These are phyloP conservation scores for Penicillium sp. DNA, from an alignment of 2,329 filamentous ascomycete species.

Conservation along the genomic window DNA sequence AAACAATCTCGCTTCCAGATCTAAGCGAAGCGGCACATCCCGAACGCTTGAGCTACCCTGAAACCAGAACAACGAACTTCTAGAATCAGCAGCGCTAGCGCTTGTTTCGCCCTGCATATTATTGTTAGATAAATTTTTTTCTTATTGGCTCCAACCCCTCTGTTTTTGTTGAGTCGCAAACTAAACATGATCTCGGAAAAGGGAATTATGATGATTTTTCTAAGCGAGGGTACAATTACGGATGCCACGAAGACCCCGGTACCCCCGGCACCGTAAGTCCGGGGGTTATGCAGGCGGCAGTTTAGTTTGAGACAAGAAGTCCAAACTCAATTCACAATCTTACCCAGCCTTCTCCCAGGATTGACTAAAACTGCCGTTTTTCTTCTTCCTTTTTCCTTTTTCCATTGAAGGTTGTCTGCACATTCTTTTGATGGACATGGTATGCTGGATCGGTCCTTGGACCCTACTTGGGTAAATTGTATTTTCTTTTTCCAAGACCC, in stretches of 20 bases:
- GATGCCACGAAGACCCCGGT: not conserved
- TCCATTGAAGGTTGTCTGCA: too few relatives aligned
- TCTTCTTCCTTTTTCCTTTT: too few relatives aligned
- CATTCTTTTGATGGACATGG: too few relatives aligned
- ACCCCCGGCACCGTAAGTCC: not conserved
- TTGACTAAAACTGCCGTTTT: not conserved
- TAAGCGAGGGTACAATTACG: not conserved
- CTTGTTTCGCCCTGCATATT: not conserved
- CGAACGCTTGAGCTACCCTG: not conserved
- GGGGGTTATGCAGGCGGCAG: not conserved
- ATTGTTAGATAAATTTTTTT: not conserved
- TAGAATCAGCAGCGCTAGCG: not conserved
- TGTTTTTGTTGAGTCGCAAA: not conserved
- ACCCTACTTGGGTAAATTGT: not conserved
- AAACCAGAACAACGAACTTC: not conserved
- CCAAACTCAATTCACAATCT: not conserved
- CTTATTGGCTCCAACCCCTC: not conserved
- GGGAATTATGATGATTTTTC: not conserved
- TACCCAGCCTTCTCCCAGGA: not conserved
- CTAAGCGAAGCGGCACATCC: slow-evolving; percentile 9
- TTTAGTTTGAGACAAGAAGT: not conserved
- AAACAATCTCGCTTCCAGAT: not conserved
- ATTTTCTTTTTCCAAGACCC: not conserved
- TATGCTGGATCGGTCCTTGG: too few relatives aligned
- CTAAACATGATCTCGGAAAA: not conserved